A percentile compares a stretch with the other conserved stretches of the same genome.
Evolutionary conservation across 352 stramenopile genomes (phyloP).

Genomic region (Phytophthora tentaculata): DNA sequence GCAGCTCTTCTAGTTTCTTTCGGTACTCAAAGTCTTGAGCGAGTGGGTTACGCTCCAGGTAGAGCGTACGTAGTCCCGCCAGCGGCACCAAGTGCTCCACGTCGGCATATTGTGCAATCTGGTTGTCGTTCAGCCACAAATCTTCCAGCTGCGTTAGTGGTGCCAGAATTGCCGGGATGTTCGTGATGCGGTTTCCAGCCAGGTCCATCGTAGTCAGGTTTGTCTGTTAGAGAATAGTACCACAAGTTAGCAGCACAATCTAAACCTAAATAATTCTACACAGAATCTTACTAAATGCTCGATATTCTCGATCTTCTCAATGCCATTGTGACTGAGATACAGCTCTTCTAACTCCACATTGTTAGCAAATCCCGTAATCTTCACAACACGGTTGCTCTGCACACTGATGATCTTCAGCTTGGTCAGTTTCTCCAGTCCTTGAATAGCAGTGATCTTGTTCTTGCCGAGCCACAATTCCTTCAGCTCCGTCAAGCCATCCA

Average conservation of each 20-base stretch:
- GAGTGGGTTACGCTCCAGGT: constrained; percentile 96
- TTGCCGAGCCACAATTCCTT: constrained; percentile 98
- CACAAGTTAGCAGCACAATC: constrained; percentile 1
- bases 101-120: constrained; percentile 67
- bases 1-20: constrained; percentile 89
- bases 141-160: constrained; percentile 61
- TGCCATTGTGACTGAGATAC: constrained; percentile 98
- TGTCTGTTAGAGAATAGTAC: constrained; percentile 40
- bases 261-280: background rate
- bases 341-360: constrained; percentile 95
- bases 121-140: constrained; percentile 84
- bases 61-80: constrained; percentile 90
- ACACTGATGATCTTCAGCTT: constrained; percentile 91
- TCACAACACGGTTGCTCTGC: constrained; percentile 96
- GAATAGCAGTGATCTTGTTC: constrained; percentile 97
- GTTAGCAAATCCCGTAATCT: constrained; percentile 90
- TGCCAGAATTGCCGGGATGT: constrained; percentile 55
- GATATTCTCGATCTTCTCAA: constrained; percentile 87
- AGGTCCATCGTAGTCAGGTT: constrained; percentile 74
- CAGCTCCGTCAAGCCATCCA: constrained; percentile 89
- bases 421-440: constrained; percentile 82
- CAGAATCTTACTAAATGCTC: constrained; percentile 63
- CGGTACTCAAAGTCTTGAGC: constrained; percentile 95
- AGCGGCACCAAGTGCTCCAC: constrained; percentile 79
- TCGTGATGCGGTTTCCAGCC: constrained; percentile 83